Percentiles rank a stretch among this genome's conserved stretches.
These are phyloP conservation scores for Lactarius sp. DNA, from an alignment of 768 basidiomycete genomes.

Conservation along the genomic window DNA sequence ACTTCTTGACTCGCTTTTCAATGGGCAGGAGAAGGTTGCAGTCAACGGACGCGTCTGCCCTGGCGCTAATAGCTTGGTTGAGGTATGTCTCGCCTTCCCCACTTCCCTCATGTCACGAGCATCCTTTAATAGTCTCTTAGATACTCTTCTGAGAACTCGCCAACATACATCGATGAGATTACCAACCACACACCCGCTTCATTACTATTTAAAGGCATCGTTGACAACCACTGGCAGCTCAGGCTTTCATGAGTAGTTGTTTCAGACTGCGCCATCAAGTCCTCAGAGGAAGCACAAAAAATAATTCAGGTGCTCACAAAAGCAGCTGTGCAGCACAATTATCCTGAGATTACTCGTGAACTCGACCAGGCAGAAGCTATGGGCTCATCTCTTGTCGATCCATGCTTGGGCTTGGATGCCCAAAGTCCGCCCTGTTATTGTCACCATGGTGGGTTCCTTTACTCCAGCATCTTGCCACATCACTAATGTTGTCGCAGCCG, in stretches of 20 bases:
- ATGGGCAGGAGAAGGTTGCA: slow-evolving; percentile 39
- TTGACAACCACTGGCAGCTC: slow-evolving; percentile 36
- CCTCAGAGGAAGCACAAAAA: slow-evolving; percentile 50
- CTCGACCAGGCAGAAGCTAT: slow-evolving; percentile 52
- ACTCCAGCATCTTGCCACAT: slow-evolving; percentile 1
- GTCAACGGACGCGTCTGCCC: slow-evolving; percentile 63
- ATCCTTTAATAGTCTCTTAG: slow-evolving; percentile 31
- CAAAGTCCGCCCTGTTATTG: slow-evolving; percentile 56
- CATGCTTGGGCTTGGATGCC: slow-evolving; percentile 46
- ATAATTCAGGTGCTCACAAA: slow-evolving; percentile 54
- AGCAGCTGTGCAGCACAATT: slow-evolving; percentile 53
- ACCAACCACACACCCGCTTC: slow-evolving; percentile 28
- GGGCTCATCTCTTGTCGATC: slow-evolving; percentile 37
- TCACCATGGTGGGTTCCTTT: slow-evolving; percentile 34
- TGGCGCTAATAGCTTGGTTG: slow-evolving; percentile 57
- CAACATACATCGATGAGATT: slow-evolving; percentile 15
- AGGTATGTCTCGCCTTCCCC: slow-evolving; percentile 36
- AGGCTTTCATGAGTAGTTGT: slow-evolving; percentile 48
- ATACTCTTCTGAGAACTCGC: slow-evolving; percentile 34
- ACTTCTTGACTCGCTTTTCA: slow-evolving; percentile 56
- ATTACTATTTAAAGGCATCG: slow-evolving; percentile 33
- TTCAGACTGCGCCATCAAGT: slow-evolving; percentile 50
- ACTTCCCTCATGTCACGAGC: not conserved
- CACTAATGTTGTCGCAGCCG: slow-evolving; percentile 3
- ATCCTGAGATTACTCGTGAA: slow-evolving; percentile 47